These are phyloP conservation scores for Hordeum pubiflorum DNA, from an alignment of 202 grass and related monocot genomes.

Conservation along the genomic window DNA sequence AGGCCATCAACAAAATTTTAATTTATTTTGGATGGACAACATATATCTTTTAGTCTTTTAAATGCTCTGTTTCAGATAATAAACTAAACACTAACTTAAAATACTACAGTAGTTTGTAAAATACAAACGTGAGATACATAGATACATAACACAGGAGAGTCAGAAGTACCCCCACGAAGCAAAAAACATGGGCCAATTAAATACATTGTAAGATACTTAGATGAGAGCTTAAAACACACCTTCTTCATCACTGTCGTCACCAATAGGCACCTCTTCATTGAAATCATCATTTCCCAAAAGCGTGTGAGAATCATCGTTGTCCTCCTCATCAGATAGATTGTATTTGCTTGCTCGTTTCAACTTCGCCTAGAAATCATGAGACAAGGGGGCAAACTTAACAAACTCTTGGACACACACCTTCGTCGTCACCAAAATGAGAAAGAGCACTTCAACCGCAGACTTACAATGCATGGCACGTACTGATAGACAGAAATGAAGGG, in stretches of 20 bases:
- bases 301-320: conserved; percentile 24
- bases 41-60: neutral
- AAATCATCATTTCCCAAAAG: conserved; percentile 75
- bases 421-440: neutral
- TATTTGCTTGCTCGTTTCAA: conserved; percentile 82
- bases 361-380: conserved; percentile 44
- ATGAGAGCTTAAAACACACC: conserved; percentile 1
- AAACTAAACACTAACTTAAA: neutral
- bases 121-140: neutral
- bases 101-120: neutral
- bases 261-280: conserved; percentile 71
- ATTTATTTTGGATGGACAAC: neutral
- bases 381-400: neutral
- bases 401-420: neutral
- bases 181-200: neutral
- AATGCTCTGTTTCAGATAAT: neutral
- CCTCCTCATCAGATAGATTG: conserved; percentile 80
- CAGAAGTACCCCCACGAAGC: neutral
- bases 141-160: neutral
- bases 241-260: conserved; percentile 54
- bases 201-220: neutral
- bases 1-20: neutral
- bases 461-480: neutral
- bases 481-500: neutral
- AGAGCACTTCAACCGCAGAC: neutral